Conservation (phyloP, 2,329 filamentous ascomycete species). For the Alternaria incomplexa region DNA sequence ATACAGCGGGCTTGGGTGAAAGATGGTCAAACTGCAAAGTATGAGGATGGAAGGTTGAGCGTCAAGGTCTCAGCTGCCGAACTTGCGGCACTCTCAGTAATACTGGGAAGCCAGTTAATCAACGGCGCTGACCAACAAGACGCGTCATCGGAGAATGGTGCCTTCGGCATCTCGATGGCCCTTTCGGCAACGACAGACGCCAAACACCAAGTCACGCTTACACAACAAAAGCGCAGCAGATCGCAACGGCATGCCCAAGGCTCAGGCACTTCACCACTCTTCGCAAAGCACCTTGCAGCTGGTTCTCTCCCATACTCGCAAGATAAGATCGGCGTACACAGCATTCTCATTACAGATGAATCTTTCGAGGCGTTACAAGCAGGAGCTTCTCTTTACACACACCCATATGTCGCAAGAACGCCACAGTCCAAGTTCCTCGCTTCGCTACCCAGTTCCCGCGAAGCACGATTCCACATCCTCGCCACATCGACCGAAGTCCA, state of each 20-base stretch:
- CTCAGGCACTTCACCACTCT: constrained; percentile 37
- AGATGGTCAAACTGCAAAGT: constrained; percentile 29
- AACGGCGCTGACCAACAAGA: not conserved
- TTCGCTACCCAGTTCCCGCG: constrained; percentile 30
- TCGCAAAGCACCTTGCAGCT: constrained; percentile 42
- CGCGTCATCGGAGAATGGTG: constrained; percentile 21
- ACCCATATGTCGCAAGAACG: constrained; percentile 11
- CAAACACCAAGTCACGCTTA: constrained; percentile 29
- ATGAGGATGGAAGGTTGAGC: constrained; percentile 16
- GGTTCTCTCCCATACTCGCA: constrained; percentile 38
- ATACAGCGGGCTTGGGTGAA: constrained; percentile 30
- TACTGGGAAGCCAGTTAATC: constrained; percentile 34
- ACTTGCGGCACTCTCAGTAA: constrained; percentile 35
- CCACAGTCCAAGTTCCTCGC: constrained; percentile 25
- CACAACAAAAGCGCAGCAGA: constrained; percentile 29
- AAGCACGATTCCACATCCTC: constrained; percentile 26
- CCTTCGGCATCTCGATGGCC: constrained; percentile 35
- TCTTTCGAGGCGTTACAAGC: constrained; percentile 25
- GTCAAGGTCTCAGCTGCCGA: constrained; percentile 31
- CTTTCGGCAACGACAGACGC: constrained; percentile 14
- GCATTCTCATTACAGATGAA: constrained; percentile 34
- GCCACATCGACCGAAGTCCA: constrained; percentile 18
- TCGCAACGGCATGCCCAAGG: constrained; percentile 30
- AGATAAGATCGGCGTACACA: constrained; percentile 23
- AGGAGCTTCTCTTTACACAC: constrained; percentile 24